Conservation (phyloP, 2,329 filamentous ascomycete species). For the Graphiopsis chlorocephala region DNA sequence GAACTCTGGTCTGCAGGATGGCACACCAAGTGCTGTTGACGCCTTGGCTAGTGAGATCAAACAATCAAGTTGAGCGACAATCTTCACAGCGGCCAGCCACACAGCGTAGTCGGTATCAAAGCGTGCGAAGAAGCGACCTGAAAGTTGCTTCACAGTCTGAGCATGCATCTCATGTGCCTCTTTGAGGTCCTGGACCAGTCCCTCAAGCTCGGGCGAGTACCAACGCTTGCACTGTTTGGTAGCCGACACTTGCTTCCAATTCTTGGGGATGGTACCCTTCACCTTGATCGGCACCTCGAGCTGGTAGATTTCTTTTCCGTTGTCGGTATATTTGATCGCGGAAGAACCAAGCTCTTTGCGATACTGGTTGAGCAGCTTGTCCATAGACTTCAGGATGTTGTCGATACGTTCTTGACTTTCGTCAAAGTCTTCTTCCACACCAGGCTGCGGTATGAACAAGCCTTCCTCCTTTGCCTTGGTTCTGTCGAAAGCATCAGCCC, state of each 20-base stretch:
- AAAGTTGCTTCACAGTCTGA: conserved; percentile 85
- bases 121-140: conserved; percentile 75
- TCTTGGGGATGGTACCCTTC: conserved; percentile 71
- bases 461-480: conserved; percentile 74
- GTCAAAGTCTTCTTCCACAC: conserved; percentile 91
- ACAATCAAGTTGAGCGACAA: conserved; percentile 90
- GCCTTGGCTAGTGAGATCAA: conserved; percentile 89
- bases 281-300: conserved; percentile 82
- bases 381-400: conserved; percentile 70
- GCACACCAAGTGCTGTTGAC: conserved; percentile 77
- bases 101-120: conserved; percentile 83
- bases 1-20: conserved; percentile 85
- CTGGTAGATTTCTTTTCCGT: conserved; percentile 97
- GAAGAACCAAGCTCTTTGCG: conserved; percentile 72
- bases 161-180: conserved; percentile 92
- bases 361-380: conserved; percentile 67
- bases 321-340: conserved; percentile 59
- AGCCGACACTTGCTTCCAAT: conserved; percentile 95
- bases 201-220: conserved; percentile 81
- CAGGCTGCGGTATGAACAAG: conserved; percentile 77
- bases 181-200: conserved; percentile 80
- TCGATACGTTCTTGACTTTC: conserved; percentile 72
- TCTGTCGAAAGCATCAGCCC: conserved; percentile 90
- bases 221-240: conserved; percentile 88
- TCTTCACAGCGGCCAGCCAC: conserved; percentile 87